Conservation (phyloP, 805 yeast genomes). For the Nakazawaea ernobii region DNA sequence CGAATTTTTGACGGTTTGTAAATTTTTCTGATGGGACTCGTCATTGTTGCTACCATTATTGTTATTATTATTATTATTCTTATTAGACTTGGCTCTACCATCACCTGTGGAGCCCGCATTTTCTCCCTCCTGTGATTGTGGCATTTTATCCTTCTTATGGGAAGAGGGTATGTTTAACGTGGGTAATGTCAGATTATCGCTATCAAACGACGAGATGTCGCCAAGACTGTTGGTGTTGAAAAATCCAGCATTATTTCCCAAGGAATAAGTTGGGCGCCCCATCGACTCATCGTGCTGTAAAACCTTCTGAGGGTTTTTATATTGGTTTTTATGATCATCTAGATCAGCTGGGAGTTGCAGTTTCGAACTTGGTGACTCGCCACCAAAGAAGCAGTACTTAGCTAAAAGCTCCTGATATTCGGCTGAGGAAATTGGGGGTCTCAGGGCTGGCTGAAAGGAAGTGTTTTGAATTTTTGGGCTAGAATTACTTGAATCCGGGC, state of each 20-base stretch:
- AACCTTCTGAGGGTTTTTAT: background rate
- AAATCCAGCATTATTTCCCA: background rate
- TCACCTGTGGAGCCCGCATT: no score
- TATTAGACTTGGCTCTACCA: no score
- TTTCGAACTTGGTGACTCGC: background rate
- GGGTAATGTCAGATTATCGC: background rate
- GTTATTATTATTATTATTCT: no score
- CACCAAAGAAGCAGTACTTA: constrained; percentile 50
- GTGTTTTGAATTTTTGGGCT: constrained; percentile 2
- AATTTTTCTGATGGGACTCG: no score
- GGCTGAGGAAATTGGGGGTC: constrained; percentile 39
- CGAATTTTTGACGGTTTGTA: background rate
- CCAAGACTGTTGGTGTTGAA: background rate
- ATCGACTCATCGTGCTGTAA: background rate
- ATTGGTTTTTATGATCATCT: background rate
- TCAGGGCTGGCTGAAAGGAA: constrained; percentile 9
- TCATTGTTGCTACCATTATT: no score
- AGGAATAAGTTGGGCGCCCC: background rate
- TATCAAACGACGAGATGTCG: constrained; percentile 1
- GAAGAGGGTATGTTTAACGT: no score
- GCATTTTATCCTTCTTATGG: no score
- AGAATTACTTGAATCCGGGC: constrained; percentile 15
- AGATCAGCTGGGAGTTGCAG: background rate
- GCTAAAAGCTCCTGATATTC: constrained; percentile 53
- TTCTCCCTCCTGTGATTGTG: no score